These are phyloP conservation scores for Apostasia ramifera DNA, from an alignment of 106 monocot species.

Conservation along the genomic window DNA sequence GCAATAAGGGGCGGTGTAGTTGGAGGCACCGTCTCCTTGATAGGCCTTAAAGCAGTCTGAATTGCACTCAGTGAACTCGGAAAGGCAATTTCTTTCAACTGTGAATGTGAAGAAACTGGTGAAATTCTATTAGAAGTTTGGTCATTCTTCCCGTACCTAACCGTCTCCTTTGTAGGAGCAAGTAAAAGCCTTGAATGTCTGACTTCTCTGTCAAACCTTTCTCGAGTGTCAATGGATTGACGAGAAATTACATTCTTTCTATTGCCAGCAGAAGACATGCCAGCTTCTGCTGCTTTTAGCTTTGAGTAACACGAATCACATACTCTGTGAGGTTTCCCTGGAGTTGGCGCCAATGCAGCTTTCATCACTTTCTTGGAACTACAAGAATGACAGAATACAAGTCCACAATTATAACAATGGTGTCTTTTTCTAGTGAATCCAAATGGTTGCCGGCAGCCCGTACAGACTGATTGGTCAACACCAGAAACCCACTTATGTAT, in stretches of 20 bases:
- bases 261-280: conserved; percentile 9
- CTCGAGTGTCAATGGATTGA: conserved; percentile 40
- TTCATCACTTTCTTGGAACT: conserved; percentile 46
- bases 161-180: conserved; percentile 18
- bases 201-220: conserved; percentile 27
- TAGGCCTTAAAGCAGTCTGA: conserved; percentile 46
- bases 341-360: conserved; percentile 58
- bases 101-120: conserved; percentile 32
- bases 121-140: conserved; percentile 1
- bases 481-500: conserved; percentile 78
- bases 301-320: conserved; percentile 56
- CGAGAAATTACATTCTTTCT: conserved; percentile 43
- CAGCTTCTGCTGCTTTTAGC: conserved; percentile 32
- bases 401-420: conserved; percentile 68
- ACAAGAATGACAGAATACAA: conserved; percentile 57
- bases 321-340: conserved; percentile 61
- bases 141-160: conserved; percentile 32
- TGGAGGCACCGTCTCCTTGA: conserved; percentile 30
- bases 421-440: conserved; percentile 65
- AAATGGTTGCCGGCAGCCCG: conserved; percentile 62
- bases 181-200: conserved; percentile 49
- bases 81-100: conserved; percentile 50
- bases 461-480: conserved; percentile 55
- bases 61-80: conserved; percentile 39
- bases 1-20: not conserved